Evolutionary conservation across 2,329 filamentous ascomycete genomes (phyloP), one percentile per base, ranked within the genome.

Genomic region (Mycosphaerella arachidis): DNA sequence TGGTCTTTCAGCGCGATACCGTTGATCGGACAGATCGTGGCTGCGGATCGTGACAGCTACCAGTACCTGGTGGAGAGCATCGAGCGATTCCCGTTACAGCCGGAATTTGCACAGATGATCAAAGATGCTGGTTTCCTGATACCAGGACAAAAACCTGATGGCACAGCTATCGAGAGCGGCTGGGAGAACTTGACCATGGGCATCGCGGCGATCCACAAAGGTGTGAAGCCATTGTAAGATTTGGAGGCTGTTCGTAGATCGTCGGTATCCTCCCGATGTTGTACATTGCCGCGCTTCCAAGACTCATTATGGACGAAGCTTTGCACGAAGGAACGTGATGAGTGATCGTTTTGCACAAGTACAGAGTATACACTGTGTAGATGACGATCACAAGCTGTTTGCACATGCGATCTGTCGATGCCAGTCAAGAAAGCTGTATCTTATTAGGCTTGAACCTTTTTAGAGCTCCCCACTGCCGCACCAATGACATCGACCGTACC

Each of bases 11-110:
- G 86, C 61, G 92, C 91, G 12, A 99, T 99, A 66, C 94, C 94
- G 0, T 76, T 99, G 67, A 97, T 99, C 71, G 95, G 94, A 2
- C 93, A 99, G 78, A 73, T 99, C 62, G 92, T 99, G 16, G 93
- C 94, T 1, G 91, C 91, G 6, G 95, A 99, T 74, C 82, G 93
- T 58, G 93, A 95, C 71, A 96, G 91, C 74, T 99, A 99, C 76
- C 94, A 99, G 81, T 99, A 99, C 77, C 82, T 99, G 9, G 94
- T 99, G 9, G 94, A 99, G 82, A 97, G 92, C 75, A 99, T 99
- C 75, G 92, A 97, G 77, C 81, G 84, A 52, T 97, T 97, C 73
- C 95, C 94, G 0, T 88, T 81, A 67, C 95, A 99, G 79, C 82
- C 86, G 55, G 86, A 91, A 66, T 99, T 96, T 72, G 84, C 87